Base-by-base conservation (phyloP, 177 flowering plant genomes). In the Vitis hybrid region DNA sequence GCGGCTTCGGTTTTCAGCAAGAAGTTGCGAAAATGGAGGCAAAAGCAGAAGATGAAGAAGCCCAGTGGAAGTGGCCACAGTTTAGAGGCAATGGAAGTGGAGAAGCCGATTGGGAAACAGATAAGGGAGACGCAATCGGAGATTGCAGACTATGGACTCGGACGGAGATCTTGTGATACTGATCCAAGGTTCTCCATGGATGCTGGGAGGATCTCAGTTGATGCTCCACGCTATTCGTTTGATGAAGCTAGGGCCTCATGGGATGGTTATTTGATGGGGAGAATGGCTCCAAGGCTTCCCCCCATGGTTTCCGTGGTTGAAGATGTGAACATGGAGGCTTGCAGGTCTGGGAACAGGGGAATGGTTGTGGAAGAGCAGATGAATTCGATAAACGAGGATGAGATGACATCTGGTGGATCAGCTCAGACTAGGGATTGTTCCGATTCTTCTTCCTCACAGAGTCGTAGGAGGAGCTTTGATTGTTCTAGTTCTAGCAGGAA, bases 241-340 rank as follows among this genome's bases (percentile, higher is more conserved):
- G 99, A 93, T 26, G 93, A 88, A 76, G 94, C 97, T 0, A 82
- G 99, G 60, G 98, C 97, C 61, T 90, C 97, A 15, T 96, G 95
- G 91, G 99, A 96, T 76, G 98, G 98, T 3, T 82, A 82, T 71
- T 67, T 90, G 77, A 75, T 78, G 14, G 90, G 91, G 10, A 82
- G 82, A 73, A 69, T 69, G 1, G 67, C 78, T 49, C 83, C 87
- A 6, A 71, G 87, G 70, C 63, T 83, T 23, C 70, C 86, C 0
- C 89, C 92, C 2, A 74, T 89, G 88, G 78, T 81, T 51, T 79
- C 93, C 1, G 87, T 88, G 17, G 71, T 80, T 11, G 94, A 85
- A 58, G 83, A 82, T 48, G 83, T 64, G 18, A 78, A 78, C 1
- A 19, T 58, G 40, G 55, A 40, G 54, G 66, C 45, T 57, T 21